A percentile compares a stretch with the other conserved stretches of the same genome.
Conservation (phyloP, 148 eudicot genomes). For the Vaccinium darrowii region DNA sequence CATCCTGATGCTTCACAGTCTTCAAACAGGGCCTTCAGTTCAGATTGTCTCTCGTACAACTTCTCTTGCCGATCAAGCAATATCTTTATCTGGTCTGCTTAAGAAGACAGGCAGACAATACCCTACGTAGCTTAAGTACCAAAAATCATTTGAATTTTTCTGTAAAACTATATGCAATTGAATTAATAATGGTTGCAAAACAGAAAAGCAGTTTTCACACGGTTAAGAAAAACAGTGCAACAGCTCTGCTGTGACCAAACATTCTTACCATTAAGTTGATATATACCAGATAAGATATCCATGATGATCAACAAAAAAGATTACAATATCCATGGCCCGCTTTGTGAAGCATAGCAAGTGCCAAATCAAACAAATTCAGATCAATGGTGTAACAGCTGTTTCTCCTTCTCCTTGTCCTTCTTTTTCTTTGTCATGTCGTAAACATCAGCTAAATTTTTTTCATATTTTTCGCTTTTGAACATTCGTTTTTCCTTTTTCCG, state of each 20-base stretch:
- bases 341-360: not conserved
- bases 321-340: not conserved
- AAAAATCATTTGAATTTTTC: not conserved
- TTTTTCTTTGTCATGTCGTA: not conserved
- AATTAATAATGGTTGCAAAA: not conserved
- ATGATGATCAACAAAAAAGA: too few relatives aligned
- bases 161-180: not conserved
- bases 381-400: not conserved
- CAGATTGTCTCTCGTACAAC: constrained; percentile 71
- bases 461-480: not conserved
- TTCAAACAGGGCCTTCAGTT: constrained; percentile 72
- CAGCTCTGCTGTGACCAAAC: not conserved
- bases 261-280: not conserved
- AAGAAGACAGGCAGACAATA: constrained; percentile 6
- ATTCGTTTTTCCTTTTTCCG: not conserved
- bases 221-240: not conserved
- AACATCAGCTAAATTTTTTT: not conserved
- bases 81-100: constrained; percentile 74
- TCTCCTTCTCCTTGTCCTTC: not conserved
- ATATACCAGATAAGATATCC: not conserved
- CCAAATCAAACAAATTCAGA: not conserved
- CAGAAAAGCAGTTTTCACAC: not conserved
- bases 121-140: not conserved
- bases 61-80: constrained; percentile 85
- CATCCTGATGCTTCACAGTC: constrained; percentile 50